Evolutionary conservation across 2,329 filamentous ascomycete genomes (phyloP).

Genomic region (Apiospora marii): DNA sequence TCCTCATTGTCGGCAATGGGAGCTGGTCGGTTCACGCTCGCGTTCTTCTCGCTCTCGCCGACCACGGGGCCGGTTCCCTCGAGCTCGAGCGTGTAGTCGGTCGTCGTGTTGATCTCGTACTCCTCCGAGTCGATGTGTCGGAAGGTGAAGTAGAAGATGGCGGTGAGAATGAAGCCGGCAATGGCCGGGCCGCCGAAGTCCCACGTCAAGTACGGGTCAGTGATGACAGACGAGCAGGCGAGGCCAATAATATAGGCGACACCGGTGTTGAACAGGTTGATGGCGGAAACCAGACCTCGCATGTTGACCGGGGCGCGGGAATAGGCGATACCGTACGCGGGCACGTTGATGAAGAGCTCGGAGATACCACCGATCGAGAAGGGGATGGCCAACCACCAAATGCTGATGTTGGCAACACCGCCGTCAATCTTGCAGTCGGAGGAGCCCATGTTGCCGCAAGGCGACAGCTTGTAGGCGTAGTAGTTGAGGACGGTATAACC

Average conservation of each 20-base stretch:
- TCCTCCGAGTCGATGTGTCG: slow-evolving; percentile 56
- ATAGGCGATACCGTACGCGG: slow-evolving; percentile 61
- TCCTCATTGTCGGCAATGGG: slow-evolving; percentile 45
- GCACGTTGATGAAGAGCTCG: slow-evolving; percentile 60
- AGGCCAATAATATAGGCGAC: slow-evolving; percentile 56
- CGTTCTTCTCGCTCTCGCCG: slow-evolving; percentile 51
- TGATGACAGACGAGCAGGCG: slow-evolving; percentile 53
- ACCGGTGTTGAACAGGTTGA: slow-evolving; percentile 57
- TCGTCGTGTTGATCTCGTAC: slow-evolving; percentile 49
- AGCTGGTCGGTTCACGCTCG: slow-evolving; percentile 38
- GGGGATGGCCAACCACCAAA: slow-evolving; percentile 65
- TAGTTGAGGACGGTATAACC: slow-evolving; percentile 52
- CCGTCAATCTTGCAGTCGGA: slow-evolving; percentile 44
- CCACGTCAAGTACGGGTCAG: slow-evolving; percentile 58
- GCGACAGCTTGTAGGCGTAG: slow-evolving; percentile 51
- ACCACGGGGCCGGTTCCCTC: slow-evolving; percentile 51
- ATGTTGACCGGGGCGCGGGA: slow-evolving; percentile 59
- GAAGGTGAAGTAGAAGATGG: slow-evolving; percentile 56
- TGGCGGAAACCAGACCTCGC: slow-evolving; percentile 57
- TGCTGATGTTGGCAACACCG: slow-evolving; percentile 53
- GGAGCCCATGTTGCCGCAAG: slow-evolving; percentile 51
- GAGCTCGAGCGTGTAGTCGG: slow-evolving; percentile 44
- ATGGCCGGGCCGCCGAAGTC: slow-evolving; percentile 58
- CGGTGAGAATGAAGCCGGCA: slow-evolving; percentile 51
- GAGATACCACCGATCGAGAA: slow-evolving; percentile 60